Conservation (phyloP, 2,329 filamentous ascomycete species). For the Cryphonectria parasitica region DNA sequence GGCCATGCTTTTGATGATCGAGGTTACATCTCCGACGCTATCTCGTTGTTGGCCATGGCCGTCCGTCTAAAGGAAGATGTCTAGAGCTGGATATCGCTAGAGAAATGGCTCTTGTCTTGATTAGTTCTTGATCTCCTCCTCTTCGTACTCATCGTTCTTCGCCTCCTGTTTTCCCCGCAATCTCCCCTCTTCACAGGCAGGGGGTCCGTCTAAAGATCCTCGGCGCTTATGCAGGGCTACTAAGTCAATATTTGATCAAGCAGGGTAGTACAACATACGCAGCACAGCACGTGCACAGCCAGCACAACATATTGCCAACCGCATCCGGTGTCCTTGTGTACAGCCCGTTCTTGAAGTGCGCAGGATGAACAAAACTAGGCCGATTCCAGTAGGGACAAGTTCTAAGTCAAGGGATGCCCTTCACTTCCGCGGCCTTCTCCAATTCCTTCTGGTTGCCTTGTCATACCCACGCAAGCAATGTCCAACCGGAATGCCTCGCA, state of each 20-base stretch:
- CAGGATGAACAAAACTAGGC: slow-evolving; percentile 10
- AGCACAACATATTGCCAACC: neutral
- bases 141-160: neutral
- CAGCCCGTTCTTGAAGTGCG: neutral
- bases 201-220: neutral
- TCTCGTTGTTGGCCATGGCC: neutral
- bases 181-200: neutral
- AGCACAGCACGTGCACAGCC: neutral
- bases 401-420: neutral
- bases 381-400: slow-evolving; percentile 11
- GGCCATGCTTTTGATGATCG: neutral
- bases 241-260: neutral
- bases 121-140: neutral
- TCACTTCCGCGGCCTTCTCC: neutral
- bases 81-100: neutral
- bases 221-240: neutral
- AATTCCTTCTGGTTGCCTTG: neutral
- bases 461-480: neutral
- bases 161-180: neutral
- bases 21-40: neutral
- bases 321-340: neutral
- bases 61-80: neutral
- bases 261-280: neutral
- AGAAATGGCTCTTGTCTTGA: neutral
- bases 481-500: slow-evolving; percentile 23